Percentiles rank a stretch among this genome's conserved stretches.
Conservation (phyloP, 1,284 basidiomycete species). For the Sporisorium sorghi region DNA sequence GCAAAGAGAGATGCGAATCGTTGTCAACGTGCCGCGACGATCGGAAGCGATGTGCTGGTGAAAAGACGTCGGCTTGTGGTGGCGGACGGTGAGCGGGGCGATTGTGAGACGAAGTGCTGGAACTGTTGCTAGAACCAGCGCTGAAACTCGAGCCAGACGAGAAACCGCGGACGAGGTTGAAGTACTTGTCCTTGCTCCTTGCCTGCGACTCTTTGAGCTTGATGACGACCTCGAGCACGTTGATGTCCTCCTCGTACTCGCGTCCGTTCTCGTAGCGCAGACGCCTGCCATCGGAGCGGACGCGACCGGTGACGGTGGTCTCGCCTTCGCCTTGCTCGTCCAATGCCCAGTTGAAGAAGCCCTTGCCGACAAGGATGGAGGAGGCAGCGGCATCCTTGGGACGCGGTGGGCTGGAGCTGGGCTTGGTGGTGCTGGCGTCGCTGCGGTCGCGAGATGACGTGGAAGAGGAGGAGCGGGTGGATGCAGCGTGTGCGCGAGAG, state of each 20-base stretch:
- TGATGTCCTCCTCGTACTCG: slow-evolving; percentile 50
- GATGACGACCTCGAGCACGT: slow-evolving; percentile 64
- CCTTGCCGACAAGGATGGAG: slow-evolving; percentile 64
- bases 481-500: slow-evolving; percentile 18
- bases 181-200: slow-evolving; percentile 61
- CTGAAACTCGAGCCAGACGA: slow-evolving; percentile 39
- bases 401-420: slow-evolving; percentile 31
- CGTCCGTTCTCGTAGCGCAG: slow-evolving; percentile 60
- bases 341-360: slow-evolving; percentile 62
- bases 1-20: slow-evolving; percentile 33
- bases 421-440: slow-evolving; percentile 42
- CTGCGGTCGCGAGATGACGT: slow-evolving; percentile 23
- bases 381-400: slow-evolving; percentile 26
- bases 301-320: slow-evolving; percentile 61
- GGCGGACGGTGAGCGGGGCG: slow-evolving; percentile 14
- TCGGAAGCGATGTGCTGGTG: slow-evolving; percentile 25
- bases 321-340: slow-evolving; percentile 66
- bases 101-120: slow-evolving; percentile 9
- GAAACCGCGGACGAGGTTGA: slow-evolving; percentile 53
- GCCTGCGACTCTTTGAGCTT: slow-evolving; percentile 63
- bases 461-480: slow-evolving; percentile 26
- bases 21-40: slow-evolving; percentile 20
- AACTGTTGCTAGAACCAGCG: slow-evolving; percentile 13
- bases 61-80: slow-evolving; percentile 7
- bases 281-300: slow-evolving; percentile 52